Percentiles rank a stretch among this genome's conserved stretches.
These are phyloP conservation scores for Corchorus capsularis DNA, from an alignment of 345 rosid species.

Conservation along the genomic window DNA sequence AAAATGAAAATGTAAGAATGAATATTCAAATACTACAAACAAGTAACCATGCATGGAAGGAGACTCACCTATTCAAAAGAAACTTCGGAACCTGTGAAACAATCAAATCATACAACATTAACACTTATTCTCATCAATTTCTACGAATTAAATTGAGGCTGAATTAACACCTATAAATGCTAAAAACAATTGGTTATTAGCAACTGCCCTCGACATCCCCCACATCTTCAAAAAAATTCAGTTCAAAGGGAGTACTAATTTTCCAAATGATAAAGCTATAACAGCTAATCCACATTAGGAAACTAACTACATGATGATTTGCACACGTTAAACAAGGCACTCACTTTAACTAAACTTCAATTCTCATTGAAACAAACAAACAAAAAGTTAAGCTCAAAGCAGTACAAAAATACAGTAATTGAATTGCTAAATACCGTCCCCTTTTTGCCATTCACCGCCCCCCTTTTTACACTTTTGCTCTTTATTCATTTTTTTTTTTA, in stretches of 20 bases:
- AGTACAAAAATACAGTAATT: too few species aligned
- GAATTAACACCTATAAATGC: not conserved
- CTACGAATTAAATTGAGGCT: constrained; percentile 11
- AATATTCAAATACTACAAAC: not conserved
- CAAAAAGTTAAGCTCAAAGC: not conserved
- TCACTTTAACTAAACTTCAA: not conserved
- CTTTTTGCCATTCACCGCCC: too few species aligned
- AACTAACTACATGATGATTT: not conserved
- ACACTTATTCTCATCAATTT: not conserved
- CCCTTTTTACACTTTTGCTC: too few species aligned
- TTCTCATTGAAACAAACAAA: not conserved
- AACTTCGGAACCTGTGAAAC: constrained; percentile 77
- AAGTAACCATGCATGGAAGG: not conserved
- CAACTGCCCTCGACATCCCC: not conserved
- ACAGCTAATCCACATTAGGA: not conserved
- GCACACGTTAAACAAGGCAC: not conserved
- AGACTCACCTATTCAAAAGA: constrained; percentile 86
- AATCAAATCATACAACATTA: constrained; percentile 8
- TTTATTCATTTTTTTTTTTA: too few species aligned
- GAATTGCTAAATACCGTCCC: too few species aligned
- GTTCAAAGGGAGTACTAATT: not conserved
- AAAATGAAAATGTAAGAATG: constrained; percentile 1
- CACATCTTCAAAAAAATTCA: not conserved
- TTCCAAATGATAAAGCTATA: constrained; percentile 12
- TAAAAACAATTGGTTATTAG: not conserved